phyloP scores from a whole-genome alignment of 2,329 filamentous ascomycete genomes.

The Monilinia aucupariae region DNA sequence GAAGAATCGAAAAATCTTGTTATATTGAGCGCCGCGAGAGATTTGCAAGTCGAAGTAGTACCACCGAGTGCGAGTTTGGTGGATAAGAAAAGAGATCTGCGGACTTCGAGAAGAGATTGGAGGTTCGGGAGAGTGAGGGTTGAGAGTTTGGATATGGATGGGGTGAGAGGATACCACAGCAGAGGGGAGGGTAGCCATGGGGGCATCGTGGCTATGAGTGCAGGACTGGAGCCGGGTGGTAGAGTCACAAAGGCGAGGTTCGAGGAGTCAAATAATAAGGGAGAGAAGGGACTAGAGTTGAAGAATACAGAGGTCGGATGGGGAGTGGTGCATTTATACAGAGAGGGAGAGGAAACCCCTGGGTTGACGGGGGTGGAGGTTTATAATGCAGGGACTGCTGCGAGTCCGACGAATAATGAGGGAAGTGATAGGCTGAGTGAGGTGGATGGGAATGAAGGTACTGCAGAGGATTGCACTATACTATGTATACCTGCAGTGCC shows the following conservation, averaged over 20 bases:
- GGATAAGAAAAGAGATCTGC: constrained; percentile 26
- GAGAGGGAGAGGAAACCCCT: constrained; percentile 71
- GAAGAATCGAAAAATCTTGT: constrained; percentile 2
- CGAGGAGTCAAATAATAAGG: constrained; percentile 43
- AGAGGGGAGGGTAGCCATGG: constrained; percentile 39
- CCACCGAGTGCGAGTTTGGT: constrained; percentile 36
- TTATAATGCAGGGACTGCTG: constrained; percentile 20
- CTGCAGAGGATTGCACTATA: constrained; percentile 63
- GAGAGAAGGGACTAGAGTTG: constrained; percentile 45
- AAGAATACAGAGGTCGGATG: constrained; percentile 76
- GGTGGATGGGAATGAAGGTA: constrained; percentile 36
- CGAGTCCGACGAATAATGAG: constrained; percentile 18
- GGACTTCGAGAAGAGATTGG: constrained; percentile 61
- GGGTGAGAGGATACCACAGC: constrained; percentile 39
- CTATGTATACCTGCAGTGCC: constrained; percentile 92
- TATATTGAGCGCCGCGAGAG: not conserved
- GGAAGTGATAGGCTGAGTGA: constrained; percentile 29
- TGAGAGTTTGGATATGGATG: constrained; percentile 71
- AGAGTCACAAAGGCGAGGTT: constrained; percentile 79
- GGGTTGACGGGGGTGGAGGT: constrained; percentile 44
- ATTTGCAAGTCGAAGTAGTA: constrained; percentile 24
- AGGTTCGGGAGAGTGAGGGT: constrained; percentile 74
- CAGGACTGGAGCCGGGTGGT: constrained; percentile 40
- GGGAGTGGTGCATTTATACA: constrained; percentile 91
- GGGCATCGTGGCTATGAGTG: constrained; percentile 25